Evolutionary conservation across 768 basidiomycete species (phyloP), one percentile per base, ranked within the genome.

Genomic region (Hericium rajendrae): DNA sequence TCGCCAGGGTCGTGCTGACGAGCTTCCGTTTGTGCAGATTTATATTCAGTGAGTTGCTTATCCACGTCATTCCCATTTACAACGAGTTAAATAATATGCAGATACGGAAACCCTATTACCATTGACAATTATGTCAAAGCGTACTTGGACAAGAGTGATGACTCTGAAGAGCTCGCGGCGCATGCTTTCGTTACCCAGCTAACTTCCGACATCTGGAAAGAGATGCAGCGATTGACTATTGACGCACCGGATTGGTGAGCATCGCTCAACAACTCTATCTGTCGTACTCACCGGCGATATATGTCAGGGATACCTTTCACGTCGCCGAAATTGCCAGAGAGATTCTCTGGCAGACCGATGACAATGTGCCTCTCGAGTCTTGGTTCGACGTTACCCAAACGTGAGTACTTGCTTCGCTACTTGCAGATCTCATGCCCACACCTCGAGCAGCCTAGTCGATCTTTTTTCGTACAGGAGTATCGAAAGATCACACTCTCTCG

Each of bases 221-320:
- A 84, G 66, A 72, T 97, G 59, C 68, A 83, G 28, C 79, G 81
- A 69, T 73, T 85, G 38, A 94, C 88, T 5, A 79, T 97, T 55
- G 97, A 98, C 67, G 89, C 91, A 11, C 85, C 89, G 38, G 90
- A 97, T 69, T 98, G 97, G 94, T 93, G 76, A 56, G 78, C 74
- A 3, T 26, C 46, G 15, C 0, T n/a, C 9, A 20, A 51, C 38
- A 15, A 28, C n/a, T 3, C 6, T 16, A 38, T 43, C 3, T 16
- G 10, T 26, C 10, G 20, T n/a, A 32, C 16, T 18, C 39, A 18
- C 22, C 16, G 6, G 49, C 8, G 20, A n/a, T 39, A 38, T 32
- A 37, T 20, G 48, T 10, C 48, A 94, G 91, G 93, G 88, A 95
- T 61, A 88, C 91, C 0, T 75, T 95, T 6, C 88, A 86, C 70